Conservation (phyloP, 73 alveolate species). For the Stentor coeruleus region DNA sequence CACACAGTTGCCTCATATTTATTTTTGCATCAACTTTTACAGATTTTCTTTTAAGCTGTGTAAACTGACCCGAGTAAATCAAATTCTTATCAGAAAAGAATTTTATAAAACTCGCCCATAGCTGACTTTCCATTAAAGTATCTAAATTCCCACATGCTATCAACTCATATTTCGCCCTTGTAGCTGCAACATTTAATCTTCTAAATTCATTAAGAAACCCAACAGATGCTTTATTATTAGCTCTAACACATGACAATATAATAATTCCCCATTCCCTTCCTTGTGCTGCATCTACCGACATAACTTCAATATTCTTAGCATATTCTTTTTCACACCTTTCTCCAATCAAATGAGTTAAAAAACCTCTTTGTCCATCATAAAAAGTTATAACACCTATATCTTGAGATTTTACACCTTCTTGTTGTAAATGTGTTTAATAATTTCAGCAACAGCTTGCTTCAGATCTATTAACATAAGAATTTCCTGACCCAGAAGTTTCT, state of each 20-base stretch:
- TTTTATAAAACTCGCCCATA: too few relatives aligned
- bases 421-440: conserved; percentile 77
- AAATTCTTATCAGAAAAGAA: too few relatives aligned
- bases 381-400: conserved; percentile 99
- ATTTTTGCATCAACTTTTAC: too few relatives aligned
- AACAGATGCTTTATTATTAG: too few relatives aligned
- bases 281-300: conserved; percentile 98
- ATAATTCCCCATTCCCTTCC: conserved; percentile 99
- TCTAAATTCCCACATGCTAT: too few relatives aligned
- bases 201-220: conserved; percentile 96
- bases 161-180: too few relatives aligned
- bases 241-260: conserved; percentile 86
- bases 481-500: conserved; percentile 98
- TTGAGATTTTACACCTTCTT: conserved; percentile 86
- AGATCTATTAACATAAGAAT: conserved; percentile 91
- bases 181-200: conserved; percentile 92
- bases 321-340: too few relatives aligned
- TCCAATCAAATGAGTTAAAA: conserved; percentile 73
- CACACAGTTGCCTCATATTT: too few relatives aligned
- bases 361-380: conserved; percentile 98
- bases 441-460: conserved; percentile 94
- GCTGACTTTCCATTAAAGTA: too few relatives aligned
- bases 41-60: too few relatives aligned
- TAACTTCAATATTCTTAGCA: conserved; percentile 79
- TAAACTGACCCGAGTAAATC: too few relatives aligned